Conservation (phyloP, 768 basidiomycete genomes). For the Ramaria rubella region DNA sequence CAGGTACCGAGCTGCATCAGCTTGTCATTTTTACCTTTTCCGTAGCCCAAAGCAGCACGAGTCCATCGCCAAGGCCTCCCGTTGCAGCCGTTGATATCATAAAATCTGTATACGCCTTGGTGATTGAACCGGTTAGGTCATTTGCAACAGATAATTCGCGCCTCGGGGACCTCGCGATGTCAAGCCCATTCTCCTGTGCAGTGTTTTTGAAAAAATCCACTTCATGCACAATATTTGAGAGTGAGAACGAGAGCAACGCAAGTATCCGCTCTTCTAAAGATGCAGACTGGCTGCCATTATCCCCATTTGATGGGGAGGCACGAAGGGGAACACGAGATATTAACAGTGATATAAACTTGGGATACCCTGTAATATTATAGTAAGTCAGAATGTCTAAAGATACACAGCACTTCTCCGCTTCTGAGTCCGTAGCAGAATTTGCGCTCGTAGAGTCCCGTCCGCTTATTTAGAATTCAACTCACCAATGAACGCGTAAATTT, state of each 20-base stretch:
- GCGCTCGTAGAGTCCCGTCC: too few relatives aligned
- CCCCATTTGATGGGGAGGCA: background rate
- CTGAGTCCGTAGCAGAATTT: background rate
- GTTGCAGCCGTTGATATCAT: constrained; percentile 47
- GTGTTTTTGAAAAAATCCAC: constrained; percentile 55
- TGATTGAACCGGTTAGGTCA: background rate
- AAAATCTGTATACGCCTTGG: constrained; percentile 2
- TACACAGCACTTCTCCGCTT: background rate
- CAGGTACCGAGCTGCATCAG: background rate
- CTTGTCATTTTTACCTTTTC: constrained; percentile 45
- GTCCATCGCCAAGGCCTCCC: constrained; percentile 50
- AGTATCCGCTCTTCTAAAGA: constrained; percentile 37
- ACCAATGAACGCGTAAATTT: constrained; percentile 47
- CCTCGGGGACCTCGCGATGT: constrained; percentile 49
- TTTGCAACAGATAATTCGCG: constrained; percentile 24
- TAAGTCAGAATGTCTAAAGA: background rate
- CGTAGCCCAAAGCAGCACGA: constrained; percentile 77
- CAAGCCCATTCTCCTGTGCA: constrained; percentile 38
- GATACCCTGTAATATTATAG: background rate
- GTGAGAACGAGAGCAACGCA: constrained; percentile 42
- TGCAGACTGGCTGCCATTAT: constrained; percentile 18
- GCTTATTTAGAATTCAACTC: background rate
- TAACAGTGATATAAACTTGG: constrained; percentile 2
- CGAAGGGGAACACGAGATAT: constrained; percentile 1
- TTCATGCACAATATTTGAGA: constrained; percentile 53